phyloP scores from a whole-genome alignment of 805 yeast species.

The Yarrowia sp. region DNA sequence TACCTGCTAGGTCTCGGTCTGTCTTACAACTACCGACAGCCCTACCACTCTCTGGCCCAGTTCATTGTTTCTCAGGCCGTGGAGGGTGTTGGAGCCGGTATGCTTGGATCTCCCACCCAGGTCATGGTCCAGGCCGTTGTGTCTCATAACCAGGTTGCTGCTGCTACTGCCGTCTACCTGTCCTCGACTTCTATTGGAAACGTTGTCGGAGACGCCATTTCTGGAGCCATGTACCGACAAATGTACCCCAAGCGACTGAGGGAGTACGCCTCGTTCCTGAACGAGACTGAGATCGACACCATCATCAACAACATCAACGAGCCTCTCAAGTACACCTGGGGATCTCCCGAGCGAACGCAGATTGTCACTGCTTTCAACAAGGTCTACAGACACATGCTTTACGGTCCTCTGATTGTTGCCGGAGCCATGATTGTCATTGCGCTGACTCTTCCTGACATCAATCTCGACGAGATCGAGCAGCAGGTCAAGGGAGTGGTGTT shows the following conservation, averaged over 20 bases:
- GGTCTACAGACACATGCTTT: conserved; percentile 39
- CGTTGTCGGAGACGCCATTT: conserved; percentile 66
- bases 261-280: conserved; percentile 25
- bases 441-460: conserved; percentile 34
- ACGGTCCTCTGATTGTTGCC: conserved; percentile 39
- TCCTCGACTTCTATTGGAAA: conserved; percentile 67
- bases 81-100: conserved; percentile 76
- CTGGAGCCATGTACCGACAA: conserved; percentile 78
- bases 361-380: conserved; percentile 40
- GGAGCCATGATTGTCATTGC: conserved; percentile 39
- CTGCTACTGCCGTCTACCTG: conserved; percentile 62
- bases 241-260: conserved; percentile 54
- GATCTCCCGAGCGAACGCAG: conserved; percentile 38
- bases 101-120: conserved; percentile 70
- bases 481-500: conserved; percentile 27
- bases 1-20: conserved; percentile 71
- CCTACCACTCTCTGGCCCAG: conserved; percentile 59
- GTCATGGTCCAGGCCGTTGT: conserved; percentile 65
- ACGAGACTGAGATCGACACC: conserved; percentile 16
- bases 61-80: conserved; percentile 69
- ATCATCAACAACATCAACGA: conserved; percentile 32
- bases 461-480: conserved; percentile 38
- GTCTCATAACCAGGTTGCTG: conserved; percentile 70
- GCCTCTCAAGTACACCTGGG: conserved; percentile 40
- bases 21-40: conserved; percentile 62